These are phyloP conservation scores for Pochonia chlamydosporia DNA, from an alignment of 2,329 filamentous ascomycete genomes.

Conservation along the genomic window DNA sequence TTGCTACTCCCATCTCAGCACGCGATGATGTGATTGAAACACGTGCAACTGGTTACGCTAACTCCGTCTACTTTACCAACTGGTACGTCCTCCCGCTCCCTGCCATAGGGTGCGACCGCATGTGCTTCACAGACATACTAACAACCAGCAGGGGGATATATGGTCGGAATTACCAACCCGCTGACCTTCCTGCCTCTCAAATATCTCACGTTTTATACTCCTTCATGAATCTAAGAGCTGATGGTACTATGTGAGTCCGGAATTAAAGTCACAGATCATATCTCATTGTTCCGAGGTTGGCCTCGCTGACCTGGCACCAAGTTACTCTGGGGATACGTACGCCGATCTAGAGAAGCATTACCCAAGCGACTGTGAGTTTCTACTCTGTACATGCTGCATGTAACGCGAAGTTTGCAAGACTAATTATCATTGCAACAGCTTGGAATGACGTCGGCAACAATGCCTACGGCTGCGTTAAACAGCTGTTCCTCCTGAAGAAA, in stretches of 20 bases:
- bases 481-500: slow-evolving; percentile 73
- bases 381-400: too few species aligned
- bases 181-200: slow-evolving; percentile 61
- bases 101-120: neutral
- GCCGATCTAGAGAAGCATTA: slow-evolving; percentile 72
- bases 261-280: neutral
- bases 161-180: slow-evolving; percentile 64
- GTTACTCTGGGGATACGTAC: slow-evolving; percentile 61
- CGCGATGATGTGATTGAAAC: slow-evolving; percentile 11
- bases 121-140: neutral
- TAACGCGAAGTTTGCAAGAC: neutral
- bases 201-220: slow-evolving; percentile 76
- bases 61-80: slow-evolving; percentile 43
- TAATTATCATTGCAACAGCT: slow-evolving; percentile 19
- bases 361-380: slow-evolving; percentile 51
- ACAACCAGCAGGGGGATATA: slow-evolving; percentile 58
- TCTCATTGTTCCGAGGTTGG: neutral
- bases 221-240: slow-evolving; percentile 68
- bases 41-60: slow-evolving; percentile 20
- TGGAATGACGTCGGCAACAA: slow-evolving; percentile 64
- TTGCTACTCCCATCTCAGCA: slow-evolving; percentile 14
- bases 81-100: slow-evolving; percentile 29
- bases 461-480: slow-evolving; percentile 75
- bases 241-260: slow-evolving; percentile 63
- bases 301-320: slow-evolving; percentile 17